These are phyloP conservation scores for Neophaeococcomyces aloes DNA, from an alignment of 2,329 filamentous ascomycete genomes.

Conservation along the genomic window DNA sequence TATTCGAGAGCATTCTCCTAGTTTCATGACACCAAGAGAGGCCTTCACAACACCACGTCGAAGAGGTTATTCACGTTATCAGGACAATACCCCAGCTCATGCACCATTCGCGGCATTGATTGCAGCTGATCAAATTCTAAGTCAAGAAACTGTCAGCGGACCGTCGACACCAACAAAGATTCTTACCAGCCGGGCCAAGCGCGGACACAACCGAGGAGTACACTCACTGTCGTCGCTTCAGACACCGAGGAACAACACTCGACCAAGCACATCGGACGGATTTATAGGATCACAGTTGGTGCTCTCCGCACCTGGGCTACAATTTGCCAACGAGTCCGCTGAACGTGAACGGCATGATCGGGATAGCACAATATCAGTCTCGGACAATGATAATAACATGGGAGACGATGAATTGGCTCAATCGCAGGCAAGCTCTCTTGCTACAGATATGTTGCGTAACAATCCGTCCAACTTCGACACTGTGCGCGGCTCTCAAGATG, in stretches of 20 bases:
- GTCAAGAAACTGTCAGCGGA: slow-evolving; percentile 63
- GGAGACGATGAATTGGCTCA: slow-evolving; percentile 58
- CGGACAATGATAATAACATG: slow-evolving; percentile 44
- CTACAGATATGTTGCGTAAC: slow-evolving; percentile 61
- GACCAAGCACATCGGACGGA: slow-evolving; percentile 38
- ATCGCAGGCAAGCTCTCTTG: slow-evolving; percentile 67
- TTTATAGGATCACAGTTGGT: slow-evolving; percentile 19
- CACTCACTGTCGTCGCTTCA: slow-evolving; percentile 81
- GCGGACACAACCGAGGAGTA: slow-evolving; percentile 61
- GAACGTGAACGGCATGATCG: slow-evolving; percentile 53
- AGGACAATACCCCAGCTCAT: slow-evolving; percentile 31
- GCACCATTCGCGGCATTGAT: slow-evolving; percentile 63
- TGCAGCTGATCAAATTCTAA: slow-evolving; percentile 62
- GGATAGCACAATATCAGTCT: slow-evolving; percentile 74
- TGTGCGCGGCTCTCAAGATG: slow-evolving; percentile 27
- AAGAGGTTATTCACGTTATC: slow-evolving; percentile 32
- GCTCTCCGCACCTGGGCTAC: slow-evolving; percentile 22
- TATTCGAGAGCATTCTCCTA: slow-evolving; percentile 39
- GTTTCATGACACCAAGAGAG: slow-evolving; percentile 53
- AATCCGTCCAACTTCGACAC: slow-evolving; percentile 34
- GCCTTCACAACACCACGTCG: slow-evolving; percentile 38
- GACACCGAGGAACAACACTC: slow-evolving; percentile 55
- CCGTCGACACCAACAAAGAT: slow-evolving; percentile 57
- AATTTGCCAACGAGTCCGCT: slow-evolving; percentile 23
- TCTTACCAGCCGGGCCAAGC: slow-evolving; percentile 39